phyloP scores from a whole-genome alignment of 208 protist genomes.

The Acanthamoeba lenticulata region DNA sequence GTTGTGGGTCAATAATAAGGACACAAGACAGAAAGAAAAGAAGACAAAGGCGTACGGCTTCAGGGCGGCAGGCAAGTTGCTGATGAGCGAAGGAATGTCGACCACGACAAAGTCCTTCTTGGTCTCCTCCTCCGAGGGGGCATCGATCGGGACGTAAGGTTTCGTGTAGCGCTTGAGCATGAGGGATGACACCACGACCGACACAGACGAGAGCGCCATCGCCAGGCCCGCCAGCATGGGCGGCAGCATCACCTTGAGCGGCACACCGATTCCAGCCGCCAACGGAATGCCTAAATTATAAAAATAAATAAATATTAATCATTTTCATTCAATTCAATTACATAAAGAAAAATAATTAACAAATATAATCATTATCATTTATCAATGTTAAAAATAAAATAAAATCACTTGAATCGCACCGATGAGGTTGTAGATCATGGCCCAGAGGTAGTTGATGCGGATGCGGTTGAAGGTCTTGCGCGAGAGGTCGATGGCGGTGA shows the following conservation, averaged over 20 bases:
- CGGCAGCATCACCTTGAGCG: constrained; percentile 85
- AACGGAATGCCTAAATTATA: constrained; percentile 71
- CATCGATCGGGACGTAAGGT: background rate
- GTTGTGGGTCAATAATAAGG: background rate
- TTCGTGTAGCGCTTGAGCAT: constrained; percentile 74
- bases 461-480: constrained; percentile 87
- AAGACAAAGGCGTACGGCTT: background rate
- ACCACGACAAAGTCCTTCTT: constrained; percentile 3
- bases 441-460: constrained; percentile 90
- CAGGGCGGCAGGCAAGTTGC: background rate
- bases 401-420: background rate
- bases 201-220: constrained; percentile 91
- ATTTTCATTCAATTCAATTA: background rate
- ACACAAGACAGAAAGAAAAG: background rate
- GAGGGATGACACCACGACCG: constrained; percentile 89
- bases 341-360: background rate
- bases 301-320: background rate
- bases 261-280: constrained; percentile 89
- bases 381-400: background rate
- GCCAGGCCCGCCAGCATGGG: constrained; percentile 88
- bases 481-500: constrained; percentile 86
- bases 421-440: constrained; percentile 90
- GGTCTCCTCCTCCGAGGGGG: background rate
- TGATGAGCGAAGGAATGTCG: background rate
- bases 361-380: too few relatives aligned